Evolutionary conservation across 2,329 filamentous ascomycete genomes (phyloP), one percentile per base, ranked within the genome.

Genomic region (Coniochaeta sp.): DNA sequence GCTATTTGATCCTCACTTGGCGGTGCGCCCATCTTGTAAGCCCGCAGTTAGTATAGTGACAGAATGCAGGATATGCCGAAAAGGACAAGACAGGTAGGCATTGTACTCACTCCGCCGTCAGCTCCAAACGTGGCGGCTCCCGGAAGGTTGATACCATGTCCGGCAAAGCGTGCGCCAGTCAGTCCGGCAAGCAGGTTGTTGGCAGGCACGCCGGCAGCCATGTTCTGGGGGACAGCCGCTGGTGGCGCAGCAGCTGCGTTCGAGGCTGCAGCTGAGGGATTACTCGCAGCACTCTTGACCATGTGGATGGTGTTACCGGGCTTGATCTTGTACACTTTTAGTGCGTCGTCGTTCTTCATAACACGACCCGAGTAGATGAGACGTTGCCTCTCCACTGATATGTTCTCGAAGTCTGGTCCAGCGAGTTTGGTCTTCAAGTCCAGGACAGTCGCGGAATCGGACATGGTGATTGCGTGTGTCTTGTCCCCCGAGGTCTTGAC

Each of bases 291-390:
- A 72, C 92, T 96, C 81, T 96, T 97, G 69, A 99, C 95, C 69
- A 99, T 84, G 74, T 99, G 95, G 67, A 99, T 87, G 19, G 93
- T 98, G 75, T 98, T 95, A 64, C 93, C 92, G 65, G 91, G 83
- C 81, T 97, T 97, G 75, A 99, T 93, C 81, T 97, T 98, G 79
- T 96, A 96, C 60, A 86, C 85, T 64, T 82, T 86, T 50, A 99
- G 79, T 0, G 89, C 88, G 68, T 99, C 93, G 61, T 89, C 86
- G 73, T 99, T 95, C 80, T 98, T 99, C 78, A 99, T 86, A 62
- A 99, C 93, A 62, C 93, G 89, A 58, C 95, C 95, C 6, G 93
- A 97, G 80, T 98, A 99, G 77, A 99, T 99, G 64, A 99, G 82
- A 62, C 95, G 90, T 77, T 98, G 93, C 67, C 92, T 86, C 70